Base-by-base conservation (phyloP, 192 early-diverging fungal genomes). In the Coemansia reversa region DNA sequence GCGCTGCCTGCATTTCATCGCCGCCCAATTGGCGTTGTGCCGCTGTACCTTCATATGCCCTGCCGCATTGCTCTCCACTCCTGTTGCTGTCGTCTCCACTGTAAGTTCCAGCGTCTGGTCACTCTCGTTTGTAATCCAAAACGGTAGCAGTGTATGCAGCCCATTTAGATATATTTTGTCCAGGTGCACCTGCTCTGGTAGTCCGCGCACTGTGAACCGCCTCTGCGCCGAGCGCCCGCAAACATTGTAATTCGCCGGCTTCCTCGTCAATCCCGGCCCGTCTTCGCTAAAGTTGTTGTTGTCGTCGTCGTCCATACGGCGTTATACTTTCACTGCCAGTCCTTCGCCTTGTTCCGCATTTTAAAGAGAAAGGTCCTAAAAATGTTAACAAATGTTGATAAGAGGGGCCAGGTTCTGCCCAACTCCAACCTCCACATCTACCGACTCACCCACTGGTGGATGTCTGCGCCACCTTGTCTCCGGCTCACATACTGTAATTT, bases 161-260 rank as follows among this genome's bases (percentile, higher is more conserved):
- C 74, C 73, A 57, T 81, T 81, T n/a, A 64, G 66, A 35, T 81
- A 81, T 32, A 81, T 57, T 57, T 65, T 48, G 56, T 79, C 72
- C 18, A 79, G 58, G 55, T 69, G 67, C 20, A 72, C 60, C 30
- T 25, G 56, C 28, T 12, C 27, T 2, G 72, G 62, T 54, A 79
- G 67, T 18, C 77, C 77, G 52, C 65, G 77, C 33, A 79, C 77
- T 6, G 62, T 58, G 32, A 79, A 71, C 58, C 25, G 65, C 27
- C 65, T 64, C 18, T 63, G 52, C 3, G 47, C 58, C 24, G 77
- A 79, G 35, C 30, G 30, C 35, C 29, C 25, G 14, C 23, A 9
- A 7, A 79, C 35, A 4, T 35, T 23, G 57, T 52, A 67, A 65
- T 67, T 79, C 28, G 65, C 69, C 23, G 77, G 49, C 51, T 18